Conservation (phyloP, 164 flowering plant genomes). For the Euptelea pleiosperma region DNA sequence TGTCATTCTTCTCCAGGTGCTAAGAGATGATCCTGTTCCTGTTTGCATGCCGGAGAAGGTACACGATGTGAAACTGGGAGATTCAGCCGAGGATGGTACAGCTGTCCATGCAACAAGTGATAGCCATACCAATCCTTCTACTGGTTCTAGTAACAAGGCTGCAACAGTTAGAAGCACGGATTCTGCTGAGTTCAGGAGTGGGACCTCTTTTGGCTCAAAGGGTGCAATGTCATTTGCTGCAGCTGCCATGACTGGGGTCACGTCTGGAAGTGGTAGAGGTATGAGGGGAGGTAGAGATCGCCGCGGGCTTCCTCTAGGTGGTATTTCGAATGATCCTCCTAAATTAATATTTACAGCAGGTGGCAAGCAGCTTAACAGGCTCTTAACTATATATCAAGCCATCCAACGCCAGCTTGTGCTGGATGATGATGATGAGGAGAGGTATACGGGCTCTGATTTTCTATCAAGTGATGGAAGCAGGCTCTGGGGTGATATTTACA, state of each 20-base stretch:
- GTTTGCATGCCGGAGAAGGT: slow-evolving; percentile 81
- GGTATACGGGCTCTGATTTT: slow-evolving; percentile 59
- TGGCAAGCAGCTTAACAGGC: slow-evolving; percentile 82
- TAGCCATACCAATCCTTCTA: slow-evolving; percentile 50
- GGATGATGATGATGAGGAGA: slow-evolving; percentile 87
- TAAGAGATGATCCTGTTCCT: slow-evolving; percentile 72
- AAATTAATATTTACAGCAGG: slow-evolving; percentile 75
- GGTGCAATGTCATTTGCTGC: slow-evolving; percentile 98
- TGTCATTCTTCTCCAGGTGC: slow-evolving; percentile 43
- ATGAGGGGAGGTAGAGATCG: slow-evolving; percentile 76
- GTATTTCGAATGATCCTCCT: slow-evolving; percentile 65
- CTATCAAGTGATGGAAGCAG: slow-evolving; percentile 81
- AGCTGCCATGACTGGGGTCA: slow-evolving; percentile 94
- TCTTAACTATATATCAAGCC: slow-evolving; percentile 91
- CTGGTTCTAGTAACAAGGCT: slow-evolving; percentile 69
- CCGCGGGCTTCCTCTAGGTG: slow-evolving; percentile 58
- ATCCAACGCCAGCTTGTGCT: slow-evolving; percentile 83
- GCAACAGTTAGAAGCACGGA: slow-evolving; percentile 49
- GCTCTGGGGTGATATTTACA: slow-evolving; percentile 82
- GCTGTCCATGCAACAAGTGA: slow-evolving; percentile 51
- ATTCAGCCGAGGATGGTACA: slow-evolving; percentile 60
- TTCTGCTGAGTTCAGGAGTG: slow-evolving; percentile 55
- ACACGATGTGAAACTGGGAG: slow-evolving; percentile 91
- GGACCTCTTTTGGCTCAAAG: slow-evolving; percentile 64
- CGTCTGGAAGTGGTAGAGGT: slow-evolving; percentile 77